These are phyloP conservation scores for Turnera subulata DNA, from an alignment of 345 rosid genomes.

Conservation along the genomic window DNA sequence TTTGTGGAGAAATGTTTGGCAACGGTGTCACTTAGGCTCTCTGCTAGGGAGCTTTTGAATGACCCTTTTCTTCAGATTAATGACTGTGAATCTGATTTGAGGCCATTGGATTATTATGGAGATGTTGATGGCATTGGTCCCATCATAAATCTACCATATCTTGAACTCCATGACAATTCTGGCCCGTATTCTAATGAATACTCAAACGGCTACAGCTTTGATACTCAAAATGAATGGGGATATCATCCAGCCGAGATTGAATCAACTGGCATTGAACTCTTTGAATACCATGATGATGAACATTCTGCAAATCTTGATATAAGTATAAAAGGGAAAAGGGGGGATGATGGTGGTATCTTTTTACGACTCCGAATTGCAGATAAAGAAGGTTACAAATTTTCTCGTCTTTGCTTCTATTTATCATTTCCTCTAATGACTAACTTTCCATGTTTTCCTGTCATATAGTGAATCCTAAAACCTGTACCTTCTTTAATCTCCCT, in stretches of 20 bases:
- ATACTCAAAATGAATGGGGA: constrained; percentile 42
- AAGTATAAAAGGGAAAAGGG: constrained; percentile 74
- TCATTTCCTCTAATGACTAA: too few species aligned
- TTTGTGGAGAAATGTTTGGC: constrained; percentile 93
- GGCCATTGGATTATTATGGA: constrained; percentile 38
- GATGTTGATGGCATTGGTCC: constrained; percentile 46
- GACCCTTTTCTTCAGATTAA: constrained; percentile 72
- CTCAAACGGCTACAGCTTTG: constrained; percentile 36
- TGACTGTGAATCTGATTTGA: constrained; percentile 52
- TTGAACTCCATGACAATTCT: constrained; percentile 32
- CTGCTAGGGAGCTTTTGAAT: constrained; percentile 76
- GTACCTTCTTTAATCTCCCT: not conserved
- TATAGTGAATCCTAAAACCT: not conserved
- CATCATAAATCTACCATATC: constrained; percentile 48
- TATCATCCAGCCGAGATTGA: constrained; percentile 53
- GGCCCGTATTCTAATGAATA: constrained; percentile 38
- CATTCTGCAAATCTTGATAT: constrained; percentile 51
- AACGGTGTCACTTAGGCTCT: constrained; percentile 71
- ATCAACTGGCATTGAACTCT: constrained; percentile 59
- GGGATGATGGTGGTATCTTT: constrained; percentile 64
- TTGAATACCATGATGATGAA: constrained; percentile 64
- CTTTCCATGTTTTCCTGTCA: too few species aligned
- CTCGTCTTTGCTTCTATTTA: not conserved
- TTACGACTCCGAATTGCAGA: constrained; percentile 68
- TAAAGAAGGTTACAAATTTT: constrained; percentile 61